Evolutionary conservation across 768 basidiomycete species (phyloP).

Genomic region (Boletellus ananas): DNA sequence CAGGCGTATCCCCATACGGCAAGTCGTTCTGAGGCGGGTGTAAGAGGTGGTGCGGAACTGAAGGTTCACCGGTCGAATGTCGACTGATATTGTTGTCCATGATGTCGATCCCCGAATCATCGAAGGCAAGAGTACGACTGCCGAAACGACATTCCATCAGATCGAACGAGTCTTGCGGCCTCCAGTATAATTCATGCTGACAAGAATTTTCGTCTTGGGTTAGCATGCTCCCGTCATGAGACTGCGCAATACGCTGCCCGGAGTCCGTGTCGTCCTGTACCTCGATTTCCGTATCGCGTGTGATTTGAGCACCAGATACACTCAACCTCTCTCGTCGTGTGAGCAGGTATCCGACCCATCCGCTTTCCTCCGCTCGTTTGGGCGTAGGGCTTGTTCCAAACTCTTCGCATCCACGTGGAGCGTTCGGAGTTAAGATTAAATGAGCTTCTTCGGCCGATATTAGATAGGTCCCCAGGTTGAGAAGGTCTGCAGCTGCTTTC

Average conservation of each 20-base stretch:
- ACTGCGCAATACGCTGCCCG: not conserved
- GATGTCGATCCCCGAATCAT: slow-evolving; percentile 15
- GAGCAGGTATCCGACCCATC: slow-evolving; percentile 20
- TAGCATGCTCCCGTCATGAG: not conserved
- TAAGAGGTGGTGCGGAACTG: slow-evolving; percentile 1
- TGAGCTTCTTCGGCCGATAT: slow-evolving; percentile 12
- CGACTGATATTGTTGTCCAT: slow-evolving; percentile 6
- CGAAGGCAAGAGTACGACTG: slow-evolving; percentile 3
- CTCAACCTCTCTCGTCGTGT: slow-evolving; percentile 24
- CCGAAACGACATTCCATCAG: not conserved
- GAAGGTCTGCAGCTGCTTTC: slow-evolving; percentile 7
- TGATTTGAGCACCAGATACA: slow-evolving; percentile 2
- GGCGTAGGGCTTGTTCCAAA: slow-evolving; percentile 27
- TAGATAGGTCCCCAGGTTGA: slow-evolving; percentile 5
- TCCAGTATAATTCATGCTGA: not conserved
- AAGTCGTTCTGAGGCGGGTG: slow-evolving; percentile 8
- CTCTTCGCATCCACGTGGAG: slow-evolving; percentile 19
- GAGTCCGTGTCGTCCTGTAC: not conserved
- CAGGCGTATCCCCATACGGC: not conserved
- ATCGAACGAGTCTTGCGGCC: not conserved
- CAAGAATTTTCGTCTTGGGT: not conserved
- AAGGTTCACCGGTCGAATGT: slow-evolving; percentile 4
- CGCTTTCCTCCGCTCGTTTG: slow-evolving; percentile 8
- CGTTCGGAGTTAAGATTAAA: not conserved
- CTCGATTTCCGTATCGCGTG: not conserved